Conservation (phyloP, 2,329 filamentous ascomycete species). For the Penicillium nordicum region DNA sequence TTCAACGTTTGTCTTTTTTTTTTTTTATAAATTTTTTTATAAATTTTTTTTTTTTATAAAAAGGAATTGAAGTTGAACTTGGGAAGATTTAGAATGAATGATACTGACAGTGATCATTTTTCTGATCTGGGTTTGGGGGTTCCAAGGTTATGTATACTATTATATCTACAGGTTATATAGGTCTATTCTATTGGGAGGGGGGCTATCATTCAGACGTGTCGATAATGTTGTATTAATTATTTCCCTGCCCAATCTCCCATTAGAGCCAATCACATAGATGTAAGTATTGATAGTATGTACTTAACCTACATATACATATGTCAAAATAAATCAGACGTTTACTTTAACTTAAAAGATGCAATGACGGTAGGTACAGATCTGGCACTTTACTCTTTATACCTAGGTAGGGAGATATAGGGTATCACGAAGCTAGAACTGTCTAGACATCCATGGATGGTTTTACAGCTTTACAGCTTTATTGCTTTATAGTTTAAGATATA, state of each 20-base stretch:
- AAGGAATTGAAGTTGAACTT: background rate
- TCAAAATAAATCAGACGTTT: background rate
- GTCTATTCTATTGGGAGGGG: background rate
- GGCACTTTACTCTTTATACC: background rate
- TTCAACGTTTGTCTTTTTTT: background rate
- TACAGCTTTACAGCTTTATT: background rate
- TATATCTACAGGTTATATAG: background rate
- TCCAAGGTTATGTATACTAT: slow-evolving; percentile 7
- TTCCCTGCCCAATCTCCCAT: background rate
- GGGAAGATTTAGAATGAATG: slow-evolving; percentile 11
- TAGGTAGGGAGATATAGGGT: background rate
- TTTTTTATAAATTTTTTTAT: background rate
- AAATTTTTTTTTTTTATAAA: background rate
- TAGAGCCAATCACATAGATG: background rate
- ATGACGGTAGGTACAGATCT: background rate
- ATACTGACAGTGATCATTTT: slow-evolving; percentile 24
- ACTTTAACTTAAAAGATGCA: background rate
- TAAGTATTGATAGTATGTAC: background rate
- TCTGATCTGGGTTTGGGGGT: slow-evolving; percentile 4
- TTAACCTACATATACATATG: background rate
- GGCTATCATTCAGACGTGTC: slow-evolving; percentile 6
- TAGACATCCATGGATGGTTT: no score
- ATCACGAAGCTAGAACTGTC: background rate
- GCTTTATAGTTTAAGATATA: background rate
- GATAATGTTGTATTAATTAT: slow-evolving; percentile 2